Base-by-base conservation (phyloP, 306 rosid genomes). In the Elaeagnus macrophylla region DNA sequence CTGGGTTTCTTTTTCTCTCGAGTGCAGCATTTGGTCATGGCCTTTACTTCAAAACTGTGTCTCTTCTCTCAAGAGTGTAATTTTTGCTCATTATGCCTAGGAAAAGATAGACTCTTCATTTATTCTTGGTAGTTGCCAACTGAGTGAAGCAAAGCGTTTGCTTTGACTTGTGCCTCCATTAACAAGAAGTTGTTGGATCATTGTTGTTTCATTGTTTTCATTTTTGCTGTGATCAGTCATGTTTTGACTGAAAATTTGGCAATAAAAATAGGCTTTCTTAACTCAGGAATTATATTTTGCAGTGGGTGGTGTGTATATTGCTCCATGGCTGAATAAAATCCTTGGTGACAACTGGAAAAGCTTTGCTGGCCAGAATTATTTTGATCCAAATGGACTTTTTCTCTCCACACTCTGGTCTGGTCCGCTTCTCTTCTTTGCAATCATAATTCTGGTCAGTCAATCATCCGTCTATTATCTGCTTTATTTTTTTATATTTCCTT, bases 241-340 rank as follows among this genome's bases (percentile, higher is more conserved):
- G 32, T 25, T 25, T 2, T 3, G 32, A 25, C 32, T 25, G 4
- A 25, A 25, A 25, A 25, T 3, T 25, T 25, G 4, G 39, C 56
- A 57, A 12, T 41, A 40, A 61, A 48, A 13, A 56, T 38, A 4
- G 10, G 43, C 35, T 1, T 7, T 54, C 76, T 75, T 59, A 68
- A 54, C 18, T 40, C n/a, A 16, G 51, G 14, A 37, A 51, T 36
- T 38, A 71, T 70, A 13, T 76, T 65, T 25, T 75, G 74, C 85
- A 91, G 99, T 87, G 95, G 79, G 65, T 58, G 95, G 96, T 69
- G 99, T 87, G 43, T 91, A 80, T 77, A 69, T 91, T 56, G 96
- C 96, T 17, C 95, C 87, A 86, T 72, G 58, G 53, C 68, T 91
- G 35, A 91, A 91, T 74, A 47, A 48, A 53, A 13, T 79, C 48